Percentiles rank a stretch among this genome's conserved stretches.
Evolutionary conservation across 2,329 filamentous ascomycete species (phyloP).

Genomic region (Albophoma yamanashiensis): DNA sequence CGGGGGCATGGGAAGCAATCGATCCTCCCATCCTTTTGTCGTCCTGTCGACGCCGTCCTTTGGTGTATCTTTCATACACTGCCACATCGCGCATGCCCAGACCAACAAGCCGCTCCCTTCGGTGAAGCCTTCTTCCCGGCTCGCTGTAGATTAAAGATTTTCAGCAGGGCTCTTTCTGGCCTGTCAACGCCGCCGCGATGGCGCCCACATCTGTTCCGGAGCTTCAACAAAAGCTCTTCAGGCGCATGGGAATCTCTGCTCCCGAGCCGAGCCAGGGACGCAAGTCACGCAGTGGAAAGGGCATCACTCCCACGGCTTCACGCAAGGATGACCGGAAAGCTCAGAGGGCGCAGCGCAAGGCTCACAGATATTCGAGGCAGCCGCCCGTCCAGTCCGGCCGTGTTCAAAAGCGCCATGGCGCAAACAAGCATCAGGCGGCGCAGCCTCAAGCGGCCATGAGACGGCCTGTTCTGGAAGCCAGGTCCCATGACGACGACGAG

Average conservation of each 20-base stretch:
- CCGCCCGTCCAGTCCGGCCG: background rate
- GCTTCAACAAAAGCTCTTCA: conserved; percentile 26
- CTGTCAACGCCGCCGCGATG: conserved; percentile 6
- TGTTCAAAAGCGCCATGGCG: background rate
- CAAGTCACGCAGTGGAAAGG: background rate
- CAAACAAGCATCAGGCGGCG: background rate
- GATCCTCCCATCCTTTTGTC: background rate
- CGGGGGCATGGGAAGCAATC: background rate
- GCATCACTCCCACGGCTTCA: conserved; percentile 7
- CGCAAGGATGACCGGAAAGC: conserved; percentile 60
- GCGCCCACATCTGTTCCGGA: conserved; percentile 16
- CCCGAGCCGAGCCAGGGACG: conserved; percentile 8
- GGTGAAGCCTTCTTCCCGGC: background rate
- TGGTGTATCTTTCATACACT: background rate
- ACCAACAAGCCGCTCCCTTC: background rate
- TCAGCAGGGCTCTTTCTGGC: background rate
- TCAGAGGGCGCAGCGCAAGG: conserved; percentile 51
- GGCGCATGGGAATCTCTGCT: conserved; percentile 22
- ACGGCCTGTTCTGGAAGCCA: background rate
- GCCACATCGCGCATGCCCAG: background rate
- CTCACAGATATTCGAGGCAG: conserved; percentile 16
- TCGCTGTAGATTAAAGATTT: background rate
- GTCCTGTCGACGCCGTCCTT: background rate
- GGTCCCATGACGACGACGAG: conserved; percentile 2
- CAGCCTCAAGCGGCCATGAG: background rate